phyloP scores from a whole-genome alignment of 2,329 filamentous ascomycete genomes.

The Pyrenophora teres region DNA sequence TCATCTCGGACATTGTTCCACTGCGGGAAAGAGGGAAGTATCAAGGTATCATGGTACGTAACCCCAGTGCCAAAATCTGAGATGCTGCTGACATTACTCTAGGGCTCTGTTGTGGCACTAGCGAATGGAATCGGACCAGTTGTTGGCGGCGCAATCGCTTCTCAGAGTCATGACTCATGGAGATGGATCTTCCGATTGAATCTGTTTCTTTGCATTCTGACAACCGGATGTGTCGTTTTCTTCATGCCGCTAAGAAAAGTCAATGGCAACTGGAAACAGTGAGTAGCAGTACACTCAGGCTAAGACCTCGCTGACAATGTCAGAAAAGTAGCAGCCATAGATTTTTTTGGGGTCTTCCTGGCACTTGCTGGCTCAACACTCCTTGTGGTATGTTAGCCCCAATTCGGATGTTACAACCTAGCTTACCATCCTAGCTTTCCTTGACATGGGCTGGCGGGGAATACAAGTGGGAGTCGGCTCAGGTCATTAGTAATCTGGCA shows the following conservation, averaged over 20 bases:
- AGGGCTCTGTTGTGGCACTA: conserved; percentile 44
- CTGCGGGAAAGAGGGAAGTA: conserved; percentile 48
- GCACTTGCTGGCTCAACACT: conserved; percentile 60
- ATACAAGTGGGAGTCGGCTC: conserved; percentile 58
- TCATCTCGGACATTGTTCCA: conserved; percentile 46
- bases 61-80: not conserved
- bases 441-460: conserved; percentile 65
- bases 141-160: conserved; percentile 33
- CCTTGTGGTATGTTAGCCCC: conserved; percentile 55
- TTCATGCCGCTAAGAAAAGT: conserved; percentile 51
- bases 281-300: conserved; percentile 17
- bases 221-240: conserved; percentile 23
- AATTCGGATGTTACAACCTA: not conserved
- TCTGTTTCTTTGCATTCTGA: conserved; percentile 25
- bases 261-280: conserved; percentile 57
- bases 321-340: conserved; percentile 52
- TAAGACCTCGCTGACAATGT: not conserved
- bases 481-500: conserved; percentile 57
- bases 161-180: conserved; percentile 24
- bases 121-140: conserved; percentile 36
- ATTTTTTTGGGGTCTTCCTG: conserved; percentile 62
- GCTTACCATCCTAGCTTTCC: conserved; percentile 18
- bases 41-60: conserved; percentile 38
- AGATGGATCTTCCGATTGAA: conserved; percentile 46
- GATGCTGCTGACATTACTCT: not conserved